Percentiles rank a stretch among this genome's conserved stretches.
phyloP scores from a whole-genome alignment of 2,329 filamentous ascomycete genomes.

The Septoria linicola region DNA sequence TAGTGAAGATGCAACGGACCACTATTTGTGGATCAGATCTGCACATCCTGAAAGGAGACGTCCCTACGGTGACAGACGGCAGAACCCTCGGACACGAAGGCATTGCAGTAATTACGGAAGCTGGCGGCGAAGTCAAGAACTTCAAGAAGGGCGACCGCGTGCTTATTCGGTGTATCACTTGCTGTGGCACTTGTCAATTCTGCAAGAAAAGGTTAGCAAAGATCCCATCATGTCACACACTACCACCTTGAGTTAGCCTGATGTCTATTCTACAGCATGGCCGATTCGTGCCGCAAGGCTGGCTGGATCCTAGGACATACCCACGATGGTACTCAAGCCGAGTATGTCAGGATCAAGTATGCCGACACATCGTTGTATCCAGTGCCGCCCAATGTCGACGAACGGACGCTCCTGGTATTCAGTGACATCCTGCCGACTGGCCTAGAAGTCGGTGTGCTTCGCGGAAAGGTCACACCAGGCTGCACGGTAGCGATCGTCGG shows the following conservation, averaged over 20 bases:
- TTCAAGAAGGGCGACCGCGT: slow-evolving; percentile 54
- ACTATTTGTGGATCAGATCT: slow-evolving; percentile 46
- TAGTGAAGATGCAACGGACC: slow-evolving; percentile 40
- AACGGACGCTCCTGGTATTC: slow-evolving; percentile 50
- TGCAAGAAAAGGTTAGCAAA: slow-evolving; percentile 42
- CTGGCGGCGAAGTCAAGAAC: slow-evolving; percentile 48
- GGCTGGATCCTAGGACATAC: slow-evolving; percentile 58
- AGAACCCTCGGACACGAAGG: slow-evolving; percentile 56
- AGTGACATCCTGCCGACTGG: slow-evolving; percentile 60
- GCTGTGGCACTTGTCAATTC: slow-evolving; percentile 53
- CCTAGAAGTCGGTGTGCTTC: slow-evolving; percentile 55
- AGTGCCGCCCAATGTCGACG: slow-evolving; percentile 46
- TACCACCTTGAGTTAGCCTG: background rate
- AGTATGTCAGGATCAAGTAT: slow-evolving; percentile 55
- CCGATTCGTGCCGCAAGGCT: slow-evolving; percentile 54
- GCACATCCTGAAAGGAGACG: slow-evolving; percentile 57
- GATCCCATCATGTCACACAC: background rate
- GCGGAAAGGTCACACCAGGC: slow-evolving; percentile 54
- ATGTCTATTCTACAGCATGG: slow-evolving; percentile 50
- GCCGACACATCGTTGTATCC: slow-evolving; percentile 51
- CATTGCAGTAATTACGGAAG: slow-evolving; percentile 50
- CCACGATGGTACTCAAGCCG: slow-evolving; percentile 57
- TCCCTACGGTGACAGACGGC: slow-evolving; percentile 49
- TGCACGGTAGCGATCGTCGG: slow-evolving; percentile 56
- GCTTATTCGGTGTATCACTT: slow-evolving; percentile 46